phyloP scores from a whole-genome alignment of 139 green algal species.

The Coccomyxa sp. region DNA sequence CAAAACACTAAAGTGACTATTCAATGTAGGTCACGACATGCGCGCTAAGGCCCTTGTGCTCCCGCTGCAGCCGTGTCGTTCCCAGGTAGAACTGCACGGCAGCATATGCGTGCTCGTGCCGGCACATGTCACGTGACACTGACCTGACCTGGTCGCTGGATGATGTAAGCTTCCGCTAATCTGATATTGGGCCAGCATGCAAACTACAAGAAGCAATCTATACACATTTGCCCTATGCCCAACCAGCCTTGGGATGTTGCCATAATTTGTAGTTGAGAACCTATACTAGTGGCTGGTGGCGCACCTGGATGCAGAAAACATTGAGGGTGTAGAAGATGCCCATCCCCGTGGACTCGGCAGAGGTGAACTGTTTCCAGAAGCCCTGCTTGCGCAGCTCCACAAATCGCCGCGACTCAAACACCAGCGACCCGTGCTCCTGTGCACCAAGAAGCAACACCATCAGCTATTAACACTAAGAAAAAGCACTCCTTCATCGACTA shows the following conservation, averaged over 20 bases:
- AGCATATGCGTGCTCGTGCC: neutral
- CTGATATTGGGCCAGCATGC: no score
- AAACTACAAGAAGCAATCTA: no score
- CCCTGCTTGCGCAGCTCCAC: constrained; percentile 56
- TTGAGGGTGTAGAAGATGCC: constrained; percentile 62
- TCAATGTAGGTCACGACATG: no score
- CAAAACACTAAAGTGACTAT: neutral
- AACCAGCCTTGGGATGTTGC: no score
- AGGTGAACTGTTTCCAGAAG: constrained; percentile 48
- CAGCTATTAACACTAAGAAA: neutral
- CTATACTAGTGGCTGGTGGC: neutral
- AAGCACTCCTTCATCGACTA: neutral
- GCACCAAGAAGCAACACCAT: neutral
- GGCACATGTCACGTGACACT: neutral
- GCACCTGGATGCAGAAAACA: constrained; percentile 44
- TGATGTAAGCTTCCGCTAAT: no score
- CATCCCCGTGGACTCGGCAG: constrained; percentile 50
- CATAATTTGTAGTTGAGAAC: no score
- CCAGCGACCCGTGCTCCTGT: constrained; percentile 25
- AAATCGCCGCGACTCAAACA: constrained; percentile 58
- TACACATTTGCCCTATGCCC: no score
- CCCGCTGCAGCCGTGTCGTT: constrained; percentile 46
- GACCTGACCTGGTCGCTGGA: no score
- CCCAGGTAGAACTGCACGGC: constrained; percentile 29
- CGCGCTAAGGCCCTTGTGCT: constrained; percentile 34